Evolutionary conservation across 768 basidiomycete species (phyloP), one percentile per base, ranked within the genome.

Genomic region (Arthromyces matolae): DNA sequence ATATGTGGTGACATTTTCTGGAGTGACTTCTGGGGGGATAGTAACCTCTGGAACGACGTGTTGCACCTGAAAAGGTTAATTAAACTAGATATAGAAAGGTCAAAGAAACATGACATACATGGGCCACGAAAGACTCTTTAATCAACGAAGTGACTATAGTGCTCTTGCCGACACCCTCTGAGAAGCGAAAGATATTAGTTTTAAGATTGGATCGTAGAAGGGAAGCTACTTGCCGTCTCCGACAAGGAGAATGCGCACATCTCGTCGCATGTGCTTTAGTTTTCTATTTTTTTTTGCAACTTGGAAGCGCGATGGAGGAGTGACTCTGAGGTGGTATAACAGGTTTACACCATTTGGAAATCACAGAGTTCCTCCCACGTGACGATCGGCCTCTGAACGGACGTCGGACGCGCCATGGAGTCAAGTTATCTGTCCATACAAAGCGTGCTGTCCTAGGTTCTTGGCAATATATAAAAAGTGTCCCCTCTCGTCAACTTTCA

Each of bases 111-210:
- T 34, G 20, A 57, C 64, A 54, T 67, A 93, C 94, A 70, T 93
- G 89, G 32, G 88, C 73, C 42, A 97, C 89, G 64, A 87, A 96
- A 25, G 89, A 85, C 66, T 95, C 92, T 66, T 97, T 97, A 70
- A 99, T 97, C 63, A 97, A 78, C 28, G 93, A 93, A 16, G 93
- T 96, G 64, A 98, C 84, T 63, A 98, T 93, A 37, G 93, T 93
- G 66, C 92, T 94, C 76, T 99, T 99, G 55, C 95, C 95, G 59
- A 97, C 95, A 55, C 90, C 91, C 76, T 95, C 93, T 97, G 65
- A 43, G 44, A 45, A 36, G 32, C 42, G 46, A 37, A 47, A 42
- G 19, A 49, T 37, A 48, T 45, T 24, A 37, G 51, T 53, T 33
- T n/a, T n/a, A n/a, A 52, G 50, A 58, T 50, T 42, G 49, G 42